A percentile compares a stretch with the other conserved stretches of the same genome.
phyloP scores from a whole-genome alignment of 805 yeast species.

The Saccharomyces cerevisiae region DNA sequence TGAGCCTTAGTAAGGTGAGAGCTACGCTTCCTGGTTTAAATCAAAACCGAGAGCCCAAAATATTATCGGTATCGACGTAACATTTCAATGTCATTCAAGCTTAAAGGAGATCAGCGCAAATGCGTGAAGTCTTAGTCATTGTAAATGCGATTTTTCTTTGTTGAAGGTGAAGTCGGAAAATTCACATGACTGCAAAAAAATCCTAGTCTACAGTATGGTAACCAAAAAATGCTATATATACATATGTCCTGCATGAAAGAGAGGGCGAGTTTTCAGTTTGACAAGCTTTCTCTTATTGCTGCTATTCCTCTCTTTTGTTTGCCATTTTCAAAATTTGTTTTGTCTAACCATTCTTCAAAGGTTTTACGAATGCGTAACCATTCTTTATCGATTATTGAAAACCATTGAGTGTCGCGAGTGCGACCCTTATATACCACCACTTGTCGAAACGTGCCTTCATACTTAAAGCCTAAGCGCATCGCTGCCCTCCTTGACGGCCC shows the following conservation, averaged over 20 bases:
- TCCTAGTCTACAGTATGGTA: background rate
- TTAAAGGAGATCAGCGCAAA: background rate
- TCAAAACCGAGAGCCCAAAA: background rate
- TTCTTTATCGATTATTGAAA: conserved; percentile 26
- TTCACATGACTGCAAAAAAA: background rate
- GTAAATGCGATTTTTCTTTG: background rate
- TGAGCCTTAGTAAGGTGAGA: too few relatives aligned
- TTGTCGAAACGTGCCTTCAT: conserved; percentile 29
- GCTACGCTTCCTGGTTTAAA: background rate
- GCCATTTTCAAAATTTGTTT: background rate
- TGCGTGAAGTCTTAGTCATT: background rate
- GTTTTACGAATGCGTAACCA: conserved; percentile 21
- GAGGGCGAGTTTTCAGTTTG: background rate
- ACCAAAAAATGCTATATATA: background rate
- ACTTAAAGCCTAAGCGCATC: conserved; percentile 26
- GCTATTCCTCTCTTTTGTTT: background rate
- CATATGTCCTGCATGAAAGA: background rate
- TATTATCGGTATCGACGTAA: background rate
- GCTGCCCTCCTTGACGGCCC: conserved; percentile 28
- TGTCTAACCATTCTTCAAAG: conserved; percentile 21
- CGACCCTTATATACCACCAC: conserved; percentile 24
- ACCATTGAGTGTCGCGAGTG: conserved; percentile 29
- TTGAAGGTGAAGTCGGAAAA: background rate
- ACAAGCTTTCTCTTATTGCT: background rate
- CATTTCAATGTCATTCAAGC: background rate